A percentile compares a stretch with the other conserved stretches of the same genome.
phyloP scores from a whole-genome alignment of 768 basidiomycete genomes.

The Termitomyces sp. region DNA sequence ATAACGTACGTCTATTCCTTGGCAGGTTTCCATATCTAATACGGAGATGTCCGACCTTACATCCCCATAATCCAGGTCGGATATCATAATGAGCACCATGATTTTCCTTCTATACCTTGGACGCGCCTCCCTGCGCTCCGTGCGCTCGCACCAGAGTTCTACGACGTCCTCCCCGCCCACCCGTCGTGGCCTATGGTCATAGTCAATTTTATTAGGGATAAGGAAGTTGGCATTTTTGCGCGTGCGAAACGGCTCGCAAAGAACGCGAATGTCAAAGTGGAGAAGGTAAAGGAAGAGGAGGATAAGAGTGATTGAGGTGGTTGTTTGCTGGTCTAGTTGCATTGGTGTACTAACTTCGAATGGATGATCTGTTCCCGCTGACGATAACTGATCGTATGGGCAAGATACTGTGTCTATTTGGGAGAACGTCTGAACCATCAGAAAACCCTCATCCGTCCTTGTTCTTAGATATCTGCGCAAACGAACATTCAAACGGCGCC shows the following conservation, averaged over 20 bases:
- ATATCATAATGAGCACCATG: constrained; percentile 99
- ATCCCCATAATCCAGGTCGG: constrained; percentile 58
- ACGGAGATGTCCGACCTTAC: background rate
- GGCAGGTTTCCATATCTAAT: too few species aligned
- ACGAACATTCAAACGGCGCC: too few species aligned
- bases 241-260: constrained; percentile 65
- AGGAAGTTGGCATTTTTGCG: constrained; percentile 83
- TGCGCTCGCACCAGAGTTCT: constrained; percentile 85
- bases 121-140: constrained; percentile 83
- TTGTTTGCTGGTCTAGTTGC: too few species aligned
- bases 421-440: too few species aligned
- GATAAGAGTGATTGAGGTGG: constrained; percentile 14
- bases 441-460: too few species aligned
- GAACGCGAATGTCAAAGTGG: constrained; percentile 25
- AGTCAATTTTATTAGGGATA: constrained; percentile 89
- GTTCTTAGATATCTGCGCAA: too few species aligned
- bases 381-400: too few species aligned
- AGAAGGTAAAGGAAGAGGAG: constrained; percentile 1
- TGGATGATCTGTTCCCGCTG: too few species aligned
- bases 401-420: too few species aligned
- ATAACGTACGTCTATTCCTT: constrained; percentile 56
- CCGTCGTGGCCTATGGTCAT: constrained; percentile 94
- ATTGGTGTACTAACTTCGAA: too few species aligned
- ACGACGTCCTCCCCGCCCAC: constrained; percentile 83
- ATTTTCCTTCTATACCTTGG: constrained; percentile 97